Evolutionary conservation across 306 rosid species (phyloP), one percentile per base, ranked within the genome.

Genomic region (Quercus variabilis): DNA sequence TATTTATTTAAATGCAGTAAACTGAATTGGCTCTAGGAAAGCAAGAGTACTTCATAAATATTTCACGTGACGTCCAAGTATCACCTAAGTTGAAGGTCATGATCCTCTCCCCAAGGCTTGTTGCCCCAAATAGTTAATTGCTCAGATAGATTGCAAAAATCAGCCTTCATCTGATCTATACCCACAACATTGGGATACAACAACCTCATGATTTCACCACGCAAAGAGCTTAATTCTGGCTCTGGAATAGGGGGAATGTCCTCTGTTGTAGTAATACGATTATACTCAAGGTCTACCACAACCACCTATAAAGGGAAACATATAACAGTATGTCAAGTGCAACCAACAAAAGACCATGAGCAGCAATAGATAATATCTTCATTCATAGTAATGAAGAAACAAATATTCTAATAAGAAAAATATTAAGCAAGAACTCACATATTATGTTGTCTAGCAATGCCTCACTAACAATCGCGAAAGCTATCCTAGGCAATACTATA

Each of bases 211-310:
- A 95, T 83, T 75, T 95, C 99, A 41, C 85, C 86, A 84, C 94
- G 99, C 79, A 95, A 84, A 78, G 84, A 57, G 83, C 93, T 86
- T 38, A 85, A 81, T 80, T 95, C 99, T 60, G 96, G 99, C 85
- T 93, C 96, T 21, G 99, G 99, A 85, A 95, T 86, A 77, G 94
- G 88, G n/a, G 99, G 99, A 79, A 95, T 93, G 71, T 95, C 99
- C 86, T 95, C 99, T 18, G 98, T 58, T 33, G 97, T 93, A 60
- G 98, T 87, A 80, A 93, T 90, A 64, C 86, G 85, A 83, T 95
- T 95, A 85, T 82, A 88, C 71, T 90, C 99, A 74, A 95, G 99
- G 86, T 95, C 98, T 89, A 95, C 99, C 82, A 95, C 83, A 75
- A 95, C 99, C 55, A 95, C 99, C 99, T 95, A 85, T 49, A 88